phyloP scores from a whole-genome alignment of 148 eudicot genomes.

The Chenopodium album region DNA sequence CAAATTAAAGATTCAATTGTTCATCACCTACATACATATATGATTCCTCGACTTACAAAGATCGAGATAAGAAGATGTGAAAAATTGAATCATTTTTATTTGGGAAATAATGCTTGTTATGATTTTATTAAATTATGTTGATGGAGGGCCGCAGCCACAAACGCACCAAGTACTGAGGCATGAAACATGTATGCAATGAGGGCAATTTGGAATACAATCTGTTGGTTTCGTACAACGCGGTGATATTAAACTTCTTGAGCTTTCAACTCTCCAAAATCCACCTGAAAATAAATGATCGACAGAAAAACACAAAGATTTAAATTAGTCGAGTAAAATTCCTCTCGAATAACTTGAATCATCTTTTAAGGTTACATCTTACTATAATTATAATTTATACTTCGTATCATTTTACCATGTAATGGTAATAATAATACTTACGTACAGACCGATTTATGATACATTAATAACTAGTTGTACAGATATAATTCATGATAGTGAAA shows the following conservation, averaged over 20 bases:
- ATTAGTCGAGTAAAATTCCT: not conserved
- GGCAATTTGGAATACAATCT: not conserved
- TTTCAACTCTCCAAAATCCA: not conserved
- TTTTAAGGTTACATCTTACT: not conserved
- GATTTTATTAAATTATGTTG: not conserved
- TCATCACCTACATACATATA: too few species aligned
- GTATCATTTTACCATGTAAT: too few species aligned
- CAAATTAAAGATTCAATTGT: too few species aligned
- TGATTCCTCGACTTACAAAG: too few species aligned
- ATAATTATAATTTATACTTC: too few species aligned
- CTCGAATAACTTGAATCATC: not conserved
- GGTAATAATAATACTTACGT: too few species aligned
- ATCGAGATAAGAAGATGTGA: too few species aligned
- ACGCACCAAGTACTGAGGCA: constrained; percentile 1
- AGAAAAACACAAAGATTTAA: not conserved
- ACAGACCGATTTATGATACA: too few species aligned
- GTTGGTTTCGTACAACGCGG: not conserved
- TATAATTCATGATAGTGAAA: too few species aligned
- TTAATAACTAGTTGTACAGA: too few species aligned
- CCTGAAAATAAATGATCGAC: not conserved
- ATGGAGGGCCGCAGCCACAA: not conserved
- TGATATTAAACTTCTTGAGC: not conserved
- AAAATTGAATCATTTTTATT: too few species aligned
- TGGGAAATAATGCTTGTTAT: too few species aligned
- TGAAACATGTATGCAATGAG: not conserved